Evolutionary conservation across 345 rosid species (phyloP).

Genomic region (Dipteronia sinensis): DNA sequence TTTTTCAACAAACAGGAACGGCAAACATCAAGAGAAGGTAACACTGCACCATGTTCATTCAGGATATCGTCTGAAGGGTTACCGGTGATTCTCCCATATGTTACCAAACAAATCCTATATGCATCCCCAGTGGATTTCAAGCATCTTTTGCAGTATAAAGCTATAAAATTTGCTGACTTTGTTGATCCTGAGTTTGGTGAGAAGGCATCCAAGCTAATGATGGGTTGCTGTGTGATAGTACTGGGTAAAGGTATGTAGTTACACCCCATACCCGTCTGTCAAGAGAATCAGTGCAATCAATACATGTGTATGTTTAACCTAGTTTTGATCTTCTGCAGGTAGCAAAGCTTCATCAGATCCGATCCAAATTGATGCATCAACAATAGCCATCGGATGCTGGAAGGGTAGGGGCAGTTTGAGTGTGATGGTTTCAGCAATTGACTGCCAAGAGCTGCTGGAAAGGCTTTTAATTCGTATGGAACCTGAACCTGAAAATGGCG

Average conservation of each 20-base stretch:
- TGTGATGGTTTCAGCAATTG: slow-evolving; percentile 84
- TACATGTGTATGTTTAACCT: not conserved
- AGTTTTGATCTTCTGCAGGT: slow-evolving; percentile 32
- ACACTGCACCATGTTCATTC: slow-evolving; percentile 68
- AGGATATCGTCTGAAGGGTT: slow-evolving; percentile 96
- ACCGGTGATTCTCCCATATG: slow-evolving; percentile 81
- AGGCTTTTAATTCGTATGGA: slow-evolving; percentile 58
- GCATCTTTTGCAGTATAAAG: slow-evolving; percentile 77
- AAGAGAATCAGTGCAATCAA: not conserved
- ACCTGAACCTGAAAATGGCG: slow-evolving; percentile 32
- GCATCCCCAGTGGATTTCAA: slow-evolving; percentile 73
- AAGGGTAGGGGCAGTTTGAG: slow-evolving; percentile 75
- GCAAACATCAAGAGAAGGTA: slow-evolving; percentile 85
- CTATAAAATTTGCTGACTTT: slow-evolving; percentile 70
- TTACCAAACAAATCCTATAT: slow-evolving; percentile 76
- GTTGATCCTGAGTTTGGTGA: slow-evolving; percentile 65
- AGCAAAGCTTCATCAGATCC: slow-evolving; percentile 32
- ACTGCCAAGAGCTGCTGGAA: slow-evolving; percentile 76
- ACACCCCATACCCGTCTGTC: not conserved
- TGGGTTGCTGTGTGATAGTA: slow-evolving; percentile 84
- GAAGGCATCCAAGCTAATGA: slow-evolving; percentile 68
- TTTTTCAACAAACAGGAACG: slow-evolving; percentile 54
- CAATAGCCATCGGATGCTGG: slow-evolving; percentile 95
- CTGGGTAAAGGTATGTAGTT: slow-evolving; percentile 52
- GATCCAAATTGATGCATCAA: slow-evolving; percentile 44